Base-by-base conservation (phyloP, 768 basidiomycete genomes). In the Saitozyma podzolica region DNA sequence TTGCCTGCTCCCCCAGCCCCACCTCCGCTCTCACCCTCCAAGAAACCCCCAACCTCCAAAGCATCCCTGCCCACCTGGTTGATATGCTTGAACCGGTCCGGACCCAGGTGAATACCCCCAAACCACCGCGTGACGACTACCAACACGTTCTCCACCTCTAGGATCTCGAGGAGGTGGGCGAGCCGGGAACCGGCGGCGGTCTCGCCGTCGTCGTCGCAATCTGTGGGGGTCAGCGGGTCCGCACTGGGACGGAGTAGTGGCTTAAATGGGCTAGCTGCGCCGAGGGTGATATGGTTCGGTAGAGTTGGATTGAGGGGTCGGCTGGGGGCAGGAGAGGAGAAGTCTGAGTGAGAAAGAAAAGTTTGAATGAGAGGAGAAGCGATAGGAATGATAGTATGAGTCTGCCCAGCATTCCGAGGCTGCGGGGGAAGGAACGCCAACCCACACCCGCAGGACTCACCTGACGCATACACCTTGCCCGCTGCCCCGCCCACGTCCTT, bases 191-290 rank as follows among this genome's bases (percentile, higher is more conserved):
- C 95, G 17, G 95, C 95, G 0, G 91, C 92, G 0, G 89, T 87
- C 81, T 99, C 95, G 1, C 93, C 91, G 61, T 97, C 90, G 63
- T 98, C 94, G 60, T 94, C 91, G 62, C 96, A 94, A 73, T 97
- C 94, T 92, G 66, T 43, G 3, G 47, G 47, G 0, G 59, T 64
- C 62, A 63, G 56, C 20, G 19, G 8, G 0, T 29, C 29, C 2
- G 29, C 19, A 58, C 29, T 29, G 5, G 2, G 29, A 29, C 29
- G 29, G 5, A 2, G 29, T 29, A 29, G 29, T 5, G 29, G 29
- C 29, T 29, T 2, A 5, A 29, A 29, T 29, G 29, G 29, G 29
- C 29, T 29, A 29, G 29, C 2, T 29, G 29, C 29, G 5, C 29
- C 2, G 29, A 29, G 29, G 29, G 29, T 29, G 29, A 29, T 29